A percentile compares a stretch with the other conserved stretches of the same genome.
phyloP scores from a whole-genome alignment of 2,329 filamentous ascomycete species.

The Penicillium expansum region DNA sequence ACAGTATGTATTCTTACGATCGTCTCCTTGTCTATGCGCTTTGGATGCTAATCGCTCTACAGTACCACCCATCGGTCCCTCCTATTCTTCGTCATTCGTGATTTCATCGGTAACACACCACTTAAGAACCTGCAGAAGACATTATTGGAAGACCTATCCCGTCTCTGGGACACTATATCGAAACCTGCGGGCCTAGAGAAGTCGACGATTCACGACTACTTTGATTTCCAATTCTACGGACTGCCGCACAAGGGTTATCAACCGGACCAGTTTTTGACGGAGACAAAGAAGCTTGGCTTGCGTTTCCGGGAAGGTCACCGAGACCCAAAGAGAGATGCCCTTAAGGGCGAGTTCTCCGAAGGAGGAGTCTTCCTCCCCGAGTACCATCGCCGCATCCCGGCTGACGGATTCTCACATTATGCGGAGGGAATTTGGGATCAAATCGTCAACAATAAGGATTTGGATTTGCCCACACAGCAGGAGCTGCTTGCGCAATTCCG shows the following conservation, averaged over 20 bases:
- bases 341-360: constrained; percentile 67
- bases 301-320: constrained; percentile 81
- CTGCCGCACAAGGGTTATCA: constrained; percentile 96
- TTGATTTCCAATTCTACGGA: constrained; percentile 95
- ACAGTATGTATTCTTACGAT: constrained; percentile 57
- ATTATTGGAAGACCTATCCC: constrained; percentile 80
- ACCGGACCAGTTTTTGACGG: constrained; percentile 80
- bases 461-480: constrained; percentile 94
- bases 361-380: constrained; percentile 86
- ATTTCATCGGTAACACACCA: constrained; percentile 90
- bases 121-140: constrained; percentile 87
- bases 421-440: constrained; percentile 96
- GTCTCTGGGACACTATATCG: constrained; percentile 89
- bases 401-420: constrained; percentile 93
- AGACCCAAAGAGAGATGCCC: constrained; percentile 60
- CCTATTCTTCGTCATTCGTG: constrained; percentile 97
- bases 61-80: constrained; percentile 86
- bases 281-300: constrained; percentile 74
- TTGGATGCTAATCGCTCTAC: constrained; percentile 16
- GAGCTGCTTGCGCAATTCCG: constrained; percentile 95
- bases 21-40: background rate
- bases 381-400: constrained; percentile 92
- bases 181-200: constrained; percentile 87
- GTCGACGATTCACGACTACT: constrained; percentile 92
- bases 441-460: constrained; percentile 97